Evolutionary conservation across 176 grass and related monocot genomes (phyloP).

Genomic region (Cocos nucifera): DNA sequence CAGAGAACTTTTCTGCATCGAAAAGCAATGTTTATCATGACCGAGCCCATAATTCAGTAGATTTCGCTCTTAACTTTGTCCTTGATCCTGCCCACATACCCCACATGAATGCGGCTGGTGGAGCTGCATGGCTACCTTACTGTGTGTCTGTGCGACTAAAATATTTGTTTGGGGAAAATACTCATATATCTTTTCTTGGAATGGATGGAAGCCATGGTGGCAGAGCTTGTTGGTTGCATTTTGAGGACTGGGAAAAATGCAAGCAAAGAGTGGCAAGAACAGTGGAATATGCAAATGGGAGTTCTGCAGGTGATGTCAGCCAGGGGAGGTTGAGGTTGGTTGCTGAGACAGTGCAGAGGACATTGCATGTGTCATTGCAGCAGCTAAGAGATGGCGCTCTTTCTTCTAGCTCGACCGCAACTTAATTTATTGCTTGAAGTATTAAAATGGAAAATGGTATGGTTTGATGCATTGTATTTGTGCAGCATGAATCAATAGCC

Average conservation of each 20-base stretch:
- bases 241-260: slow-evolving; percentile 94
- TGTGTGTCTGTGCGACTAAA: slow-evolving; percentile 81
- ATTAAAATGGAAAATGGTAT: too few species aligned
- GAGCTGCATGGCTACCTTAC: slow-evolving; percentile 94
- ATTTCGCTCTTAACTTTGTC: slow-evolving; percentile 93
- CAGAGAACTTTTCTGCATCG: slow-evolving; percentile 39
- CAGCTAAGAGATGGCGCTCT: slow-evolving; percentile 76
- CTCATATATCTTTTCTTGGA: slow-evolving; percentile 54
- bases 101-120: slow-evolving; percentile 91
- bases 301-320: slow-evolving; percentile 50
- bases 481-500: too few species aligned
- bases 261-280: slow-evolving; percentile 79
- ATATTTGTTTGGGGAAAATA: slow-evolving; percentile 83
- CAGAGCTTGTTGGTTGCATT: slow-evolving; percentile 74
- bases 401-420: slow-evolving; percentile 58
- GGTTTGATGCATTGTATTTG: too few species aligned
- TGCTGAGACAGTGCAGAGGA: slow-evolving; percentile 79
- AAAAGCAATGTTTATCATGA: slow-evolving; percentile 93
- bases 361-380: slow-evolving; percentile 59
- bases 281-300: slow-evolving; percentile 64
- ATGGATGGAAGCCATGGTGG: slow-evolving; percentile 96
- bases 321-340: slow-evolving; percentile 85
- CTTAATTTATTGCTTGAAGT: slow-evolving; percentile 19
- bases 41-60: slow-evolving; percentile 64
- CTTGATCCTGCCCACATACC: slow-evolving; percentile 85